phyloP scores from a whole-genome alignment of 192 early-diverging fungal genomes.

The Backusella mclennaniae region DNA sequence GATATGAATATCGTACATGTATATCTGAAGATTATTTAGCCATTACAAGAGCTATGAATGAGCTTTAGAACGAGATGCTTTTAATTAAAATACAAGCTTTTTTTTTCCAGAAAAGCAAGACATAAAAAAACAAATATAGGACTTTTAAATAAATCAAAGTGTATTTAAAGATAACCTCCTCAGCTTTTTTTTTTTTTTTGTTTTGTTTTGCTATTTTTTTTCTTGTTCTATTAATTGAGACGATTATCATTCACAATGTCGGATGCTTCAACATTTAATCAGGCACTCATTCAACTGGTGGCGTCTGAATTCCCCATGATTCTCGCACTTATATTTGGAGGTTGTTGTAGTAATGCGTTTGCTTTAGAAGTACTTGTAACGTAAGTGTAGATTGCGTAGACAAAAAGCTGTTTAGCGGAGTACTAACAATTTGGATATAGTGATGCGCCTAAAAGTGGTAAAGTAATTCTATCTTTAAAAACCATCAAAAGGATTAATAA shows the following conservation, averaged over 20 bases:
- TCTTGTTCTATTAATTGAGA: neutral
- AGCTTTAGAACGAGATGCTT: neutral
- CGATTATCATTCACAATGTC: neutral
- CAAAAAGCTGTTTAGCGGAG: no score
- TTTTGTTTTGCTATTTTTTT: neutral
- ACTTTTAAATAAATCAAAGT: neutral
- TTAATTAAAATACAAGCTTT: neutral
- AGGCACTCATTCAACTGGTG: conserved; percentile 18
- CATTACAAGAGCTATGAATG: no score
- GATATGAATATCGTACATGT: no score
- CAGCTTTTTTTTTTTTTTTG: neutral
- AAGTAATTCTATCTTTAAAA: neutral
- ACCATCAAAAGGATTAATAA: neutral
- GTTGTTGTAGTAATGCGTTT: conserved; percentile 88
- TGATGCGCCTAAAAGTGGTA: conserved; percentile 60
- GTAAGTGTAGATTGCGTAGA: conserved; percentile 34
- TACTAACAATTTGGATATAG: conserved; percentile 14
- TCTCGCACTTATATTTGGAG: conserved; percentile 76
- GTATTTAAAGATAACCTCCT: neutral
- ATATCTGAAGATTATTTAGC: no score
- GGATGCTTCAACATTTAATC: conserved; percentile 4
- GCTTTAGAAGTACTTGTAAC: conserved; percentile 76
- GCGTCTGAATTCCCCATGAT: conserved; percentile 59
- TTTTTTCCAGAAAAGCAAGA: neutral
- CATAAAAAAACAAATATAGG: neutral